Evolutionary conservation across 2,329 filamentous ascomycete genomes (phyloP).

Genomic region (Fusarium sp.): DNA sequence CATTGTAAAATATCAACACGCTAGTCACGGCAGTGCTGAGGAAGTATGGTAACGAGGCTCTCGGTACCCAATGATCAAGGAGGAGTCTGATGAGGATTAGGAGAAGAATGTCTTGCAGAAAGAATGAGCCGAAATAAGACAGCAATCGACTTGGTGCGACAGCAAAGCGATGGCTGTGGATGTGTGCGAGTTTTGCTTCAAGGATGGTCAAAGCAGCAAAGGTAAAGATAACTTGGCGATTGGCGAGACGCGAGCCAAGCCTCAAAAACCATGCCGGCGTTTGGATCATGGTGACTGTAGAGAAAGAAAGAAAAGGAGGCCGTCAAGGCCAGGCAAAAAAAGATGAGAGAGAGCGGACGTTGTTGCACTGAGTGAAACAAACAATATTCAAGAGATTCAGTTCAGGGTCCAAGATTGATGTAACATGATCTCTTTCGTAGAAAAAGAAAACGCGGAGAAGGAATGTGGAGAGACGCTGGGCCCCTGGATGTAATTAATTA

Average conservation of each 20-base stretch:
- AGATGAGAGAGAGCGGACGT: background rate
- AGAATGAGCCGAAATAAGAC: background rate
- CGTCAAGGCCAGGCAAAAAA: background rate
- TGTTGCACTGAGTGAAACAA: background rate
- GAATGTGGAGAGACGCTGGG: background rate
- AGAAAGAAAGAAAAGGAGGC: background rate
- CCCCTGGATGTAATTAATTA: background rate
- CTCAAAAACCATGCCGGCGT: background rate
- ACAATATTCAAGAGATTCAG: background rate
- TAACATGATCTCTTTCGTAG: background rate
- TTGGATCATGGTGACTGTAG: background rate
- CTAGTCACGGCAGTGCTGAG: background rate
- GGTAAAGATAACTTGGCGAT: background rate
- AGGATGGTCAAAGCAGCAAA: background rate
- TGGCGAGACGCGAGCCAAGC: background rate
- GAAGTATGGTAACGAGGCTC: background rate
- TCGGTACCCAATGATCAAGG: background rate
- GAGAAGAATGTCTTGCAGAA: constrained; percentile 47
- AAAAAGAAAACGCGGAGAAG: background rate
- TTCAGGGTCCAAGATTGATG: background rate
- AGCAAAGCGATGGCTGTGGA: constrained; percentile 1
- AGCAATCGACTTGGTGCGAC: background rate
- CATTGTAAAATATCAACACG: background rate
- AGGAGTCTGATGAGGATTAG: constrained; percentile 43
- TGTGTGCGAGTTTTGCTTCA: background rate